Percentiles rank a stretch among this genome's conserved stretches.
Evolutionary conservation across 768 basidiomycete species (phyloP).

Genomic region (Podaxis mareebaensis): DNA sequence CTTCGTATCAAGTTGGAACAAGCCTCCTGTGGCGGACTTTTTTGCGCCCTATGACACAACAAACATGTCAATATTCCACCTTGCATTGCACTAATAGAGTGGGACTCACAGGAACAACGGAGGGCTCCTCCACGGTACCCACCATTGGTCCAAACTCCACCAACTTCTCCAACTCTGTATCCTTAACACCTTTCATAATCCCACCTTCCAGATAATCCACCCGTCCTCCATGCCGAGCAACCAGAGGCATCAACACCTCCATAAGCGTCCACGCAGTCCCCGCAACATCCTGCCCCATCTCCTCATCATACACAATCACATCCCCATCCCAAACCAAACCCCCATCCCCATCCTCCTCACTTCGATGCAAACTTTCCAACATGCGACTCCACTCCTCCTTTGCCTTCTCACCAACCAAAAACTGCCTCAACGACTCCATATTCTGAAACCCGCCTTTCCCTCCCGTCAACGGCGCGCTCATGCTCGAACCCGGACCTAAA

Average conservation of each 20-base stretch:
- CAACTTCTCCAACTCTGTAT: slow-evolving; percentile 54
- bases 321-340: slow-evolving; percentile 65
- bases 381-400: slow-evolving; percentile 55
- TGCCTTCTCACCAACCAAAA: slow-evolving; percentile 77
- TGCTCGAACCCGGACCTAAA: neutral
- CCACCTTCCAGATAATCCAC: slow-evolving; percentile 77
- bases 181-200: slow-evolving; percentile 58
- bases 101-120: neutral
- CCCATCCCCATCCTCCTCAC: slow-evolving; percentile 31
- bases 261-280: slow-evolving; percentile 74
- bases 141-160: slow-evolving; percentile 40
- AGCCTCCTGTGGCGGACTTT: slow-evolving; percentile 31
- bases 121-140: slow-evolving; percentile 28
- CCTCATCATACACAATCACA: slow-evolving; percentile 76
- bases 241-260: slow-evolving; percentile 58
- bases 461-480: neutral
- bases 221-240: slow-evolving; percentile 42
- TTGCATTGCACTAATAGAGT: neutral
- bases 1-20: slow-evolving; percentile 71
- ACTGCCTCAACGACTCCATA: slow-evolving; percentile 72
- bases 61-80: neutral
- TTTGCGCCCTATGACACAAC: slow-evolving; percentile 8
- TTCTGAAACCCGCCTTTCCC: slow-evolving; percentile 60
- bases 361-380: slow-evolving; percentile 5
- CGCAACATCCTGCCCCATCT: slow-evolving; percentile 59